Conservation (phyloP, 2,329 filamentous ascomycete species). For the Trichoderma sp. region DNA sequence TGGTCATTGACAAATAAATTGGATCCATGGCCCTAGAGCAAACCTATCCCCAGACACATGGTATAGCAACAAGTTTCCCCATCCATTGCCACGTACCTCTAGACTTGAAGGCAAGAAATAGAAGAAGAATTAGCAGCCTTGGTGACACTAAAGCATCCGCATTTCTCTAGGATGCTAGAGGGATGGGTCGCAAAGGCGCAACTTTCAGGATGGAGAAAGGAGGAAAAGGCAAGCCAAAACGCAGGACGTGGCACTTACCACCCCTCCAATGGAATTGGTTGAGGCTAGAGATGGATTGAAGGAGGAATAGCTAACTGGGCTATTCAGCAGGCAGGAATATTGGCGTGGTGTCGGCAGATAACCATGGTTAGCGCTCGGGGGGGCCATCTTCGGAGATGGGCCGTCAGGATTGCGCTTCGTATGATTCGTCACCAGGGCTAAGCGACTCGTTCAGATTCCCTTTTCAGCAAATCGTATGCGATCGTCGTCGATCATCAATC, state of each 20-base stretch:
- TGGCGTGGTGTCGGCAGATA: slow-evolving; percentile 5
- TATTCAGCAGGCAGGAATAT: neutral
- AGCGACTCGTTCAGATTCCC: slow-evolving; percentile 8
- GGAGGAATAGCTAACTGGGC: slow-evolving; percentile 7
- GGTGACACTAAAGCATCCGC: neutral
- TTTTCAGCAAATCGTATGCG: slow-evolving; percentile 19
- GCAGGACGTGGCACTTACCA: neutral
- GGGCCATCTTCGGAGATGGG: slow-evolving; percentile 14
- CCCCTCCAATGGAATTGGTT: neutral
- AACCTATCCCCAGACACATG: neutral
- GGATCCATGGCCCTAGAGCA: neutral
- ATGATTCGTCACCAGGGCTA: slow-evolving; percentile 16
- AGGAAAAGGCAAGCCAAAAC: neutral
- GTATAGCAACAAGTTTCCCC: neutral
- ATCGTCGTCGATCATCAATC: slow-evolving; percentile 22
- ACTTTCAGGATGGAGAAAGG: neutral
- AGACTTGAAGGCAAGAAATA: neutral
- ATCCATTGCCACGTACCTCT: neutral
- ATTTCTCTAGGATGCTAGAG: neutral
- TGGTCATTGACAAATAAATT: neutral
- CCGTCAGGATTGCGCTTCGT: slow-evolving; percentile 18
- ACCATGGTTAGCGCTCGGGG: slow-evolving; percentile 15
- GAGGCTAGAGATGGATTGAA: neutral
- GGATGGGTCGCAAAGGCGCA: slow-evolving; percentile 1
- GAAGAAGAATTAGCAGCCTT: neutral